Conservation (phyloP, 179 eudicot species). For the Heliamphora pulchella region DNA sequence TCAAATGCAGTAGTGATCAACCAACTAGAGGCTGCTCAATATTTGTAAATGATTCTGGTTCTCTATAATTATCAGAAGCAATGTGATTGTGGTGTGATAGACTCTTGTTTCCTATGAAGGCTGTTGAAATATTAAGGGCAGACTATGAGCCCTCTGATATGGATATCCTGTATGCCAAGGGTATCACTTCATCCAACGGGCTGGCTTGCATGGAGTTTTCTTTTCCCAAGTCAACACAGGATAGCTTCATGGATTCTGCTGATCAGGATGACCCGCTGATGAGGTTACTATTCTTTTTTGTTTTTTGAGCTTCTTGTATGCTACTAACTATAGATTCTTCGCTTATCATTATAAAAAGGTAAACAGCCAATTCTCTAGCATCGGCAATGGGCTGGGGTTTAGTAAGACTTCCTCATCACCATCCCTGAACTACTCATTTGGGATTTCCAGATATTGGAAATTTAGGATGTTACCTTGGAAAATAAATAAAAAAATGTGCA, state of each 20-base stretch:
- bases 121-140: constrained; percentile 55
- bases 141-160: constrained; percentile 80
- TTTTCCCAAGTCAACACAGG: constrained; percentile 41
- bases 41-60: neutral
- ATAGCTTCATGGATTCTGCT: constrained; percentile 37
- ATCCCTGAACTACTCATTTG: neutral
- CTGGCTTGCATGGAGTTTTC: constrained; percentile 71
- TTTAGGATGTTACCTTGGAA: neutral
- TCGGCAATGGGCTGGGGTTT: neutral
- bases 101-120: constrained; percentile 25
- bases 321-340: neutral
- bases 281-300: constrained; percentile 33
- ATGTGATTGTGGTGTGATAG: neutral
- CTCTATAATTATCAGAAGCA: too few relatives aligned
- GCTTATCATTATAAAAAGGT: neutral
- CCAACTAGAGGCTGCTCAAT: too few relatives aligned
- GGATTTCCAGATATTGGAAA: neutral
- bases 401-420: neutral
- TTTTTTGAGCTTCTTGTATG: neutral
- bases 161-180: constrained; percentile 82
- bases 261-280: constrained; percentile 38
- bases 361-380: neutral
- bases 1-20: too few relatives aligned
- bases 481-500: too few relatives aligned
- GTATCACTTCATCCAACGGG: constrained; percentile 64